These are phyloP conservation scores for Aspergillus steynii DNA, from an alignment of 495 filamentous ascomycete genomes.

Conservation along the genomic window DNA sequence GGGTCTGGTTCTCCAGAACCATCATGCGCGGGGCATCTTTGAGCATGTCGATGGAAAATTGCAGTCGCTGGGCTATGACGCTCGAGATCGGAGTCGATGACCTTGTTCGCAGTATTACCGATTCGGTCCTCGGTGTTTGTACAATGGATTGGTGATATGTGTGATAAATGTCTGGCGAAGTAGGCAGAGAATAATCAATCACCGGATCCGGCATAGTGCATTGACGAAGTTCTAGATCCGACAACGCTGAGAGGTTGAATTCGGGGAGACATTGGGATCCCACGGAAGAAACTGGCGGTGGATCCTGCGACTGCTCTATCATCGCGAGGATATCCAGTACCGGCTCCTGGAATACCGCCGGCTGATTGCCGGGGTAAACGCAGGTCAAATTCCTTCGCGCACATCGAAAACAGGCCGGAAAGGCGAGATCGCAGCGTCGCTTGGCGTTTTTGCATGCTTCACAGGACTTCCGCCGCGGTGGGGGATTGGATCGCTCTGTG, in stretches of 20 bases:
- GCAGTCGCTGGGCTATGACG: slow-evolving; percentile 35
- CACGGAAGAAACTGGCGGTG: not conserved
- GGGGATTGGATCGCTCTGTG: slow-evolving; percentile 20
- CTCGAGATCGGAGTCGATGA: slow-evolving; percentile 15
- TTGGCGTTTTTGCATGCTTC: slow-evolving; percentile 54
- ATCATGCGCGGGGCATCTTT: slow-evolving; percentile 44
- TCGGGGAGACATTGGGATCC: not conserved
- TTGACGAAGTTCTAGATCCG: not conserved
- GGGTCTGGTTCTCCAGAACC: slow-evolving; percentile 47
- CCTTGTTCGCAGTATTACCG: slow-evolving; percentile 12
- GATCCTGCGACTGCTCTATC: slow-evolving; percentile 4
- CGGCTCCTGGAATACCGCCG: slow-evolving; percentile 8
- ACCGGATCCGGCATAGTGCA: not conserved
- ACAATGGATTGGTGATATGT: not conserved
- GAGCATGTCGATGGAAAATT: slow-evolving; percentile 45
- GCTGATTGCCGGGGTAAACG: slow-evolving; percentile 38
- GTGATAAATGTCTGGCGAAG: not conserved
- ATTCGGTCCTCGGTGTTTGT: not conserved
- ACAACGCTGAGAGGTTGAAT: not conserved
- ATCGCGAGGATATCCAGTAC: slow-evolving; percentile 11
- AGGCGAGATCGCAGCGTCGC: slow-evolving; percentile 50
- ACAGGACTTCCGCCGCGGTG: slow-evolving; percentile 53
- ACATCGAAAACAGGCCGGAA: slow-evolving; percentile 51
- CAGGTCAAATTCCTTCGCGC: slow-evolving; percentile 40
- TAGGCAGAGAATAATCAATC: not conserved